Base-by-base conservation (phyloP, 805 yeast species). In the Millerago galiae region DNA sequence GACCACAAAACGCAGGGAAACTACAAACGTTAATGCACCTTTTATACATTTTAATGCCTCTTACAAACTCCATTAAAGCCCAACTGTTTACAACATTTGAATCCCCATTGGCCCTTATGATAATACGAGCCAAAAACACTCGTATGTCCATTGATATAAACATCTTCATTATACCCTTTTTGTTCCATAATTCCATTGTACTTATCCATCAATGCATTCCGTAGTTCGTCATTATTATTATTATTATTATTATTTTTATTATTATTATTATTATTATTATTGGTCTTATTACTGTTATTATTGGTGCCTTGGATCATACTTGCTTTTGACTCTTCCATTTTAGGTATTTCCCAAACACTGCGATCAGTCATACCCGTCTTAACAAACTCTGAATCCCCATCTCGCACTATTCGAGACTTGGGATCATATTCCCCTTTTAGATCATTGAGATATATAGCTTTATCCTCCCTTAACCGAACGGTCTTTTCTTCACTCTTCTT, bases 381-480 rank as follows among this genome's bases (percentile, higher is more conserved):
- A 4, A 34, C 45, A 55, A 74, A 52, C 37, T 60, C 42, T 63
- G 56, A 40, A 63, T 56, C 16, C 60, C 48, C 42, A 81, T 62
- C 3, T n/a, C n/a, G n/a, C n/a, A n/a, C n/a, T n/a, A n/a, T n/a
- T n/a, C n/a, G n/a, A n/a, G 81, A 70, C 52, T 70, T 75, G 2
- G 83, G 81, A 52, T 79, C 78, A 51, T 74, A 74, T 34, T 42
- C 39, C 8, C 68, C 72, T 47, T 70, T 65, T 6, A 75, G 62
- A 35, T 80, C 71, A 55, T 76, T 65, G 52, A 77, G 54, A 67
- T 87, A 77, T 48, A 77, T 61, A n/a, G 96, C 95, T 32, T 77
- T 77, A 55, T 88, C 96, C 47, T 80, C 83, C 41, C 90, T 58
- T 27, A 83, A 77, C 38, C 95, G 63, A 0, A 83, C 71, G 8